A percentile compares a stretch with the other conserved stretches of the same genome.
These are phyloP conservation scores for Eremomyces bilateralis DNA, from an alignment of 495 filamentous ascomycete species.

Conservation along the genomic window DNA sequence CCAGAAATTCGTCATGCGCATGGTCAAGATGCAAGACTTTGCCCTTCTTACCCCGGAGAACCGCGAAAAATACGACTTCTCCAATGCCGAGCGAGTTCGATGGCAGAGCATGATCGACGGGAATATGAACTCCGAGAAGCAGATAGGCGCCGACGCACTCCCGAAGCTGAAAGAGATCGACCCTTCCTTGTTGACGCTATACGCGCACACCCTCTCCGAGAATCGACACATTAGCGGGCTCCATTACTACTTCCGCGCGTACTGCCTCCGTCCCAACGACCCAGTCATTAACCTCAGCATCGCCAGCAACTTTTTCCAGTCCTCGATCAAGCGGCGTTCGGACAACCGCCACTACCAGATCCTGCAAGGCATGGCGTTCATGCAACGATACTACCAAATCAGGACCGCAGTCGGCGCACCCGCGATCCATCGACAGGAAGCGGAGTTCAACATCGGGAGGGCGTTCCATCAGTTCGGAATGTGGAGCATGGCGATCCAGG, in stretches of 20 bases:
- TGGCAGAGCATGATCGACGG: not conserved
- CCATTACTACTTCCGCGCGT: slow-evolving; percentile 80
- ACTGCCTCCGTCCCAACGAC: slow-evolving; percentile 55
- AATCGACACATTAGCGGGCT: slow-evolving; percentile 63
- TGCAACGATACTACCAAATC: slow-evolving; percentile 51
- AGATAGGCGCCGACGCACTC: slow-evolving; percentile 3
- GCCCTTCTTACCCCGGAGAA: slow-evolving; percentile 18
- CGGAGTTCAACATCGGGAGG: slow-evolving; percentile 72
- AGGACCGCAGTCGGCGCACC: slow-evolving; percentile 19
- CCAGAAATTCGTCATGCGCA: slow-evolving; percentile 75
- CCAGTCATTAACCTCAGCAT: slow-evolving; percentile 51
- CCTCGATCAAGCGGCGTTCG: slow-evolving; percentile 66
- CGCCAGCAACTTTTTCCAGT: slow-evolving; percentile 58
- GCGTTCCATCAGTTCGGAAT: slow-evolving; percentile 67
- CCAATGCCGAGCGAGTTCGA: slow-evolving; percentile 1
- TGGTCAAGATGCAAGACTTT: slow-evolving; percentile 78
- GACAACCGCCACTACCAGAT: slow-evolving; percentile 77
- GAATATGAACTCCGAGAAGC: too few species aligned
- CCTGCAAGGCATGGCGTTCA: slow-evolving; percentile 61
- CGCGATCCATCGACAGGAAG: slow-evolving; percentile 44
- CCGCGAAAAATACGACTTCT: slow-evolving; percentile 15
- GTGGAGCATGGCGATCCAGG: slow-evolving; percentile 50
- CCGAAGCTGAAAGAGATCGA: slow-evolving; percentile 28
- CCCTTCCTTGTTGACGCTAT: slow-evolving; percentile 59
- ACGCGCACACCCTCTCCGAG: slow-evolving; percentile 66